Conservation (phyloP, 2,329 filamentous ascomycete species). For the Alternaria viburni region DNA sequence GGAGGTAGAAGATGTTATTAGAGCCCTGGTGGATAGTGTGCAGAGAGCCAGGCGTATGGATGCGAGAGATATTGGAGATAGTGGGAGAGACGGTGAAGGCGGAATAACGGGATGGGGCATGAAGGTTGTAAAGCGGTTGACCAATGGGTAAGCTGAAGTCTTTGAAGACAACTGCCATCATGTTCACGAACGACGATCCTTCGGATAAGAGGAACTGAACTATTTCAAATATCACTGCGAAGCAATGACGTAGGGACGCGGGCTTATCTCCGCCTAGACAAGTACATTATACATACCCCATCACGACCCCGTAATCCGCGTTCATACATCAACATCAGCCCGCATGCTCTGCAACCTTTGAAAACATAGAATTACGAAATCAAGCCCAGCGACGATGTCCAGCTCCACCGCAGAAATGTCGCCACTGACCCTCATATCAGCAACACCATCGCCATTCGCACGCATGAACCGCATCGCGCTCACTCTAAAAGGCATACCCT, state of each 20-base stretch:
- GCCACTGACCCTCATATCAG: conserved; percentile 29
- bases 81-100: neutral
- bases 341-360: neutral
- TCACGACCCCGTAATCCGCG: neutral
- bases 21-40: conserved; percentile 23
- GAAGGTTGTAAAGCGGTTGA: neutral
- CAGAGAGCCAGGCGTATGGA: conserved; percentile 12
- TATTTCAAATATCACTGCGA: neutral
- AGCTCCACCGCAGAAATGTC: neutral
- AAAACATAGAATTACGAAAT: neutral
- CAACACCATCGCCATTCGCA: conserved; percentile 50
- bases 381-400: neutral
- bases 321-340: neutral
- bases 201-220: neutral
- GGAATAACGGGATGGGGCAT: neutral
- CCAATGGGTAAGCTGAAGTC: neutral
- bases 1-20: conserved; percentile 20
- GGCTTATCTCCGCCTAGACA: neutral
- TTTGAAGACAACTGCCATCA: neutral
- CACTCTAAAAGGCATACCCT: conserved; percentile 49
- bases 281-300: neutral
- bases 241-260: conserved; percentile 1
- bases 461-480: conserved; percentile 52
- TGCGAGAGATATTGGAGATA: conserved; percentile 5
- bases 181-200: neutral